A percentile compares a stretch with the other conserved stretches of the same genome.
Evolutionary conservation across 2,329 filamentous ascomycete species (phyloP).

Genomic region (Sclerotinia spermophila): DNA sequence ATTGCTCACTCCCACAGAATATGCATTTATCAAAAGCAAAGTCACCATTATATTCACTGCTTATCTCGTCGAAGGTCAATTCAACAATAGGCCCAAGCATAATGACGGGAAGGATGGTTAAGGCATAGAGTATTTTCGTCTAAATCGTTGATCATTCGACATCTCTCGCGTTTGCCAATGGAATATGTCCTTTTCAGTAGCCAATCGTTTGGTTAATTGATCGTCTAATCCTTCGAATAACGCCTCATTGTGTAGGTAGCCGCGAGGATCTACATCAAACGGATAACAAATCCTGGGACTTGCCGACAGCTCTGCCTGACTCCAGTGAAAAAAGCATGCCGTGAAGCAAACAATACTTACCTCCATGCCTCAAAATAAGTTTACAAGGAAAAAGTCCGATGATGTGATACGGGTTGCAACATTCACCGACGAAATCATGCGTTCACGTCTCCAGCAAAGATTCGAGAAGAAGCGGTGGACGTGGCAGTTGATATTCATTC

Average conservation of each 20-base stretch:
- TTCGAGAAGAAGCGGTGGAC: not conserved
- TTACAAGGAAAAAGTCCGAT: not conserved
- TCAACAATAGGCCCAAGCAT: not conserved
- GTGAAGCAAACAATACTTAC: not conserved
- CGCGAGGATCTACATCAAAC: not conserved
- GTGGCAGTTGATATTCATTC: not conserved
- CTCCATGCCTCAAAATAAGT: not conserved
- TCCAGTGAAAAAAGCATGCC: not conserved
- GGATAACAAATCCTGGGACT: not conserved
- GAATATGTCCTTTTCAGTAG: not conserved
- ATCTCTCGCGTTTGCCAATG: not conserved
- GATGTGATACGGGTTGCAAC: not conserved
- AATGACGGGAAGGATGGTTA: not conserved
- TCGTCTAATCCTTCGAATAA: not conserved
- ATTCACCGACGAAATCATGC: not conserved
- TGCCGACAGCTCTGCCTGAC: not conserved
- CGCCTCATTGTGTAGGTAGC: not conserved
- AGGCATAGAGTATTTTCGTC: not conserved
- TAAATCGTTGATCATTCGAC: not conserved
- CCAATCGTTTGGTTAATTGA: not conserved
- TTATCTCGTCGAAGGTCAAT: not conserved
- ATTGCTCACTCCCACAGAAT: not conserved
- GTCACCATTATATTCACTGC: not conserved
- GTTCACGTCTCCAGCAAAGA: rapidly evolving
- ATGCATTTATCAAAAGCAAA: not conserved